phyloP scores from a whole-genome alignment of 2,329 filamentous ascomycete genomes.

The Aspergillus sp. region DNA sequence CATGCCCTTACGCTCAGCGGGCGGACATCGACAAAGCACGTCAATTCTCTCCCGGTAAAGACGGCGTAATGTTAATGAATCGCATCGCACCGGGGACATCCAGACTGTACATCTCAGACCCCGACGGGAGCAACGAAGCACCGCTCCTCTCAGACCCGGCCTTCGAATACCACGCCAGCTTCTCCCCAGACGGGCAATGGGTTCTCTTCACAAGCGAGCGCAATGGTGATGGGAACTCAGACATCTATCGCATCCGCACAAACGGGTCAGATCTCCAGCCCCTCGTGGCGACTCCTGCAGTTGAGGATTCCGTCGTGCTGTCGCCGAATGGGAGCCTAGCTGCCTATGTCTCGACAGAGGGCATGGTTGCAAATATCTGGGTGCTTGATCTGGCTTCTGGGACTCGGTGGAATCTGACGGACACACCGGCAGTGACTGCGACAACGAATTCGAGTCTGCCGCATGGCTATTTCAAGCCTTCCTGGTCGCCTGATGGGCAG shows the following conservation, averaged over 20 bases:
- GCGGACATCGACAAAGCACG: too few relatives aligned
- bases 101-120: constrained; percentile 35
- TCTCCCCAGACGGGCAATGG: constrained; percentile 41
- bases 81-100: constrained; percentile 33
- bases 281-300: constrained; percentile 33
- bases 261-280: constrained; percentile 39
- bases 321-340: constrained; percentile 40
- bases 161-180: constrained; percentile 44
- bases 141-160: constrained; percentile 31
- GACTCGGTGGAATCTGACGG: constrained; percentile 36
- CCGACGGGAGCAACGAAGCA: constrained; percentile 41
- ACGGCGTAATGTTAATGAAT: constrained; percentile 33
- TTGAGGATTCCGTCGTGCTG: constrained; percentile 40
- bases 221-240: constrained; percentile 41
- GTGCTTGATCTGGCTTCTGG: constrained; percentile 40
- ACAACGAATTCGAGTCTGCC: constrained; percentile 22
- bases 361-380: constrained; percentile 43
- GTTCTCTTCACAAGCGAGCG: constrained; percentile 44
- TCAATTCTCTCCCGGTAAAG: too few relatives aligned
- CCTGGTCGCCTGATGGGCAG: constrained; percentile 44
- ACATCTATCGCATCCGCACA: constrained; percentile 39
- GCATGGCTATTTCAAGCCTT: constrained; percentile 40
- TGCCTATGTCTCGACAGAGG: constrained; percentile 44
- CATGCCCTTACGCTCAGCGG: too few relatives aligned
- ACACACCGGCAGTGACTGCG: constrained; percentile 23